Evolutionary conservation across 108 stramenopile genomes (phyloP).

Genomic region (Nitzschia palea): DNA sequence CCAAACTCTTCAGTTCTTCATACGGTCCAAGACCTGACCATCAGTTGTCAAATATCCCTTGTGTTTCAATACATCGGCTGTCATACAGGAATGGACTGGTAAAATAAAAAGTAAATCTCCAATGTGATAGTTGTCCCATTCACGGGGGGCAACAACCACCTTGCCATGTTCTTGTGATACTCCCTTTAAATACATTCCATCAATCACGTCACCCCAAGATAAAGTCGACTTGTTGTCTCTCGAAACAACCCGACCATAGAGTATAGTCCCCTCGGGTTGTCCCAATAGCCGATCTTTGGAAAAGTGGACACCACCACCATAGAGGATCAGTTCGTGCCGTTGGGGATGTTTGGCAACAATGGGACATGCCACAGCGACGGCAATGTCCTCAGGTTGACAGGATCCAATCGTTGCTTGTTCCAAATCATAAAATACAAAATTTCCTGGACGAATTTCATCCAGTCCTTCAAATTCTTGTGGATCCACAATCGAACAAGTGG

Average conservation of each 20-base stretch:
- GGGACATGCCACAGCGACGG: slow-evolving; percentile 17
- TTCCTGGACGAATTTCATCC: slow-evolving; percentile 18
- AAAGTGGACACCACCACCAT: slow-evolving; percentile 20
- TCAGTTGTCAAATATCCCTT: slow-evolving; percentile 19
- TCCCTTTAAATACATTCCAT: slow-evolving; percentile 10
- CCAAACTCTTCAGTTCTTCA: slow-evolving; percentile 13
- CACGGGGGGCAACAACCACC: not conserved
- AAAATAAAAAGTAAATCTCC: slow-evolving; percentile 7
- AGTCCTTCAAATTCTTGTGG: not conserved
- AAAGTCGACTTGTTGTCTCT: not conserved
- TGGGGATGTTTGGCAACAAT: slow-evolving; percentile 22
- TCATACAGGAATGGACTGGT: slow-evolving; percentile 22
- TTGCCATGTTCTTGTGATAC: slow-evolving; percentile 15
- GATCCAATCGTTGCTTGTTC: slow-evolving; percentile 16
- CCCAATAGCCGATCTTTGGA: slow-evolving; percentile 11
- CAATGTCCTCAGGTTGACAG: slow-evolving; percentile 2
- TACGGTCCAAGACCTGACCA: not conserved
- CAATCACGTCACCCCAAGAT: not conserved
- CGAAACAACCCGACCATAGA: slow-evolving; percentile 5
- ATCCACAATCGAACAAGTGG: slow-evolving; percentile 6
- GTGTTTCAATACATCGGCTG: slow-evolving; percentile 10
- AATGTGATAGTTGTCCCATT: slow-evolving; percentile 1
- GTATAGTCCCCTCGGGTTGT: not conserved
- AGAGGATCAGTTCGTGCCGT: slow-evolving; percentile 8
- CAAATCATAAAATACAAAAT: slow-evolving; percentile 24